Evolutionary conservation across 768 basidiomycete species (phyloP), one percentile per base, ranked within the genome.

Genomic region (Tricholoma hemisulphureum): DNA sequence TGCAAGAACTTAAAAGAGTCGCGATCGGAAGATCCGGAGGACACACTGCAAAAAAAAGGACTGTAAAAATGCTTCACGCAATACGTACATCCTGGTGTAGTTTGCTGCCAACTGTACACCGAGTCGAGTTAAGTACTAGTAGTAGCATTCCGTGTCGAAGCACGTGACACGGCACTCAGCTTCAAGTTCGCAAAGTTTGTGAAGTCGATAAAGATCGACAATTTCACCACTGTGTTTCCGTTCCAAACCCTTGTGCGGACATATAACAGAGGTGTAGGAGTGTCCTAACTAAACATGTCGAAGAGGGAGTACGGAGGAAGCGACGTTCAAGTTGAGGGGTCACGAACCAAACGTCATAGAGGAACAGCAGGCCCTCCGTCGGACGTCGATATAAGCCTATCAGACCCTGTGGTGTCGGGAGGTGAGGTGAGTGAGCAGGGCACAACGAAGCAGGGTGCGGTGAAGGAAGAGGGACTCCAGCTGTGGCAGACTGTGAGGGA

Each of bases 401-500:
- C 74, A 32, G 71, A 75, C 64, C 69, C 71, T 54, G 60, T 67
- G 51, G 70, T 62, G 46, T 55, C 60, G 51, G 65, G 58, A 20
- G 58, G n/a, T 29, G 65, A 59, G 11, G 59, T 51, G 39, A 62
- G 49, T 34, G 65, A 62, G 23, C 61, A 55, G 48, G 62, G 67
- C 57, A 49, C 66, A 65, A 58, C 58, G 60, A 63, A 69, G 51
- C 58, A 71, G 65, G 75, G 71, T 46, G 75, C 74, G 57, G 80
- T 88, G 68, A 86, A 80, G 68, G 85, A 85, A 73, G 81, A 84
- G 68, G 90, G 86, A 45, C 70, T 86, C 73, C 81, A 79, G 73
- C 71, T 91, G 75, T 92, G 88, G 87, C 83, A 87, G 69, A 83
- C 82, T 35, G 80, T 93, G 71, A 89, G 84, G 81, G 88, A 90